Evolutionary conservation across 495 filamentous ascomycete species (phyloP).

Genomic region (Lasiosphaeria miniovina): DNA sequence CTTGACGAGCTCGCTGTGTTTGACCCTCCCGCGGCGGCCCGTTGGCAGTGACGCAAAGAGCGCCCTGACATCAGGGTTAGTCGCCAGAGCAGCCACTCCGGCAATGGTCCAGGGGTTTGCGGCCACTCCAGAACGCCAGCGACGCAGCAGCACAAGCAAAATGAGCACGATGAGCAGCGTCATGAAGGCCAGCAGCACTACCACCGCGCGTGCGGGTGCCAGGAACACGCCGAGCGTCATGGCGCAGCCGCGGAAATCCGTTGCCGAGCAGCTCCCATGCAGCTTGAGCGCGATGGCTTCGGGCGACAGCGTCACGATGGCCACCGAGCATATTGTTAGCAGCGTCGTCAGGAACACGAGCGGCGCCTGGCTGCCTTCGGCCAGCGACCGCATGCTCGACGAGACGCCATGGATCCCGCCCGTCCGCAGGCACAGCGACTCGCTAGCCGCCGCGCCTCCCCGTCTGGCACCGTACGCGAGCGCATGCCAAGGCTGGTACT

Average conservation of each 20-base stretch:
- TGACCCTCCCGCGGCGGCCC: slow-evolving; percentile 20
- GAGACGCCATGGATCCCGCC: slow-evolving; percentile 25
- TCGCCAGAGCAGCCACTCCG: slow-evolving; percentile 33
- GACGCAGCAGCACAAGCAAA: slow-evolving; percentile 23
- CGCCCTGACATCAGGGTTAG: slow-evolving; percentile 29
- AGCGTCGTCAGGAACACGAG: slow-evolving; percentile 25
- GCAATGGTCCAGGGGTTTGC: slow-evolving; percentile 43
- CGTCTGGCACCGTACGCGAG: slow-evolving; percentile 19
- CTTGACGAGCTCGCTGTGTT: slow-evolving; percentile 21
- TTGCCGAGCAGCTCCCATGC: slow-evolving; percentile 25
- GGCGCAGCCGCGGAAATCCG: slow-evolving; percentile 30
- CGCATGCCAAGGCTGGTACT: slow-evolving; percentile 37
- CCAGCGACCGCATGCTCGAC: slow-evolving; percentile 24
- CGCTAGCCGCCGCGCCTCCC: slow-evolving; percentile 21
- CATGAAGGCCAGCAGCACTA: slow-evolving; percentile 29
- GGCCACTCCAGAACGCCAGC: slow-evolving; percentile 35
- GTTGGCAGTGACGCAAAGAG: slow-evolving; percentile 24
- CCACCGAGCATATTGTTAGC: slow-evolving; percentile 26
- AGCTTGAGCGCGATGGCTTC: slow-evolving; percentile 35
- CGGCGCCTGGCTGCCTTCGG: slow-evolving; percentile 25
- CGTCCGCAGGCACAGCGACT: slow-evolving; percentile 32
- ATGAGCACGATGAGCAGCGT: slow-evolving; percentile 23
- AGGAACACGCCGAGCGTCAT: slow-evolving; percentile 35
- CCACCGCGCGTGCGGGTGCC: slow-evolving; percentile 23
- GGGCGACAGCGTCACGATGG: slow-evolving; percentile 33